Evolutionary conservation across 2,329 filamentous ascomycete species (phyloP).

Genomic region (Orbilia quercus): DNA sequence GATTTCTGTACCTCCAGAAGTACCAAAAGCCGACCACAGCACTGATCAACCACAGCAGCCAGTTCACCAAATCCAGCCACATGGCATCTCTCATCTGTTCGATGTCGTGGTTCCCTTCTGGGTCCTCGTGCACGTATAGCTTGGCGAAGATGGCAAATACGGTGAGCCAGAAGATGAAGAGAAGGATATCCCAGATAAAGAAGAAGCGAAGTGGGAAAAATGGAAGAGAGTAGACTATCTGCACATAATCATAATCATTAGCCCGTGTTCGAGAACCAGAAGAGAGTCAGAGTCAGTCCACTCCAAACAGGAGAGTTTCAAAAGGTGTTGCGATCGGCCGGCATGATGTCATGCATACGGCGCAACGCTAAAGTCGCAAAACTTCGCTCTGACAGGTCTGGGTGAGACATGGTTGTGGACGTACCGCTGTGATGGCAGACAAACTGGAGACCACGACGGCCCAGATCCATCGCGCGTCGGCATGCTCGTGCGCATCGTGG

Average conservation of each 20-base stretch:
- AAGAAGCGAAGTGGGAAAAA: slow-evolving; percentile 58
- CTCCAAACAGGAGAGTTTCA: not conserved
- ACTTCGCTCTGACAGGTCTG: slow-evolving; percentile 72
- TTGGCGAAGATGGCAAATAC: slow-evolving; percentile 86
- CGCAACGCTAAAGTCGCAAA: not conserved
- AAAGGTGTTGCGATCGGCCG: not conserved
- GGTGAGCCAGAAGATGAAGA: slow-evolving; percentile 73
- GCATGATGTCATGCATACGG: slow-evolving; percentile 18
- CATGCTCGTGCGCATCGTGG: slow-evolving; percentile 66
- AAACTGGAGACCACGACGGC: slow-evolving; percentile 77
- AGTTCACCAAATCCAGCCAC: slow-evolving; percentile 81
- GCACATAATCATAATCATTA: too few relatives aligned
- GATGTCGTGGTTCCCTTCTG: slow-evolving; percentile 73
- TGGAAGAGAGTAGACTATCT: slow-evolving; percentile 52
- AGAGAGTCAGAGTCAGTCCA: too few relatives aligned
- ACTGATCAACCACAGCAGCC: slow-evolving; percentile 77
- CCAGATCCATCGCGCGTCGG: slow-evolving; percentile 78
- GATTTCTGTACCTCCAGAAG: slow-evolving; percentile 46
- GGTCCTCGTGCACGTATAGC: slow-evolving; percentile 78
- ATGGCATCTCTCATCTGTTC: slow-evolving; percentile 85
- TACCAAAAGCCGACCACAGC: slow-evolving; percentile 43
- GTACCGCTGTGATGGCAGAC: slow-evolving; percentile 71
- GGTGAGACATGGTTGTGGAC: slow-evolving; percentile 61
- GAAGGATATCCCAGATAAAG: slow-evolving; percentile 65
- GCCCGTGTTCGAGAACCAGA: too few relatives aligned